Base-by-base conservation (phyloP, 2,329 filamentous ascomycete genomes). In the Nothophoma quercina region DNA sequence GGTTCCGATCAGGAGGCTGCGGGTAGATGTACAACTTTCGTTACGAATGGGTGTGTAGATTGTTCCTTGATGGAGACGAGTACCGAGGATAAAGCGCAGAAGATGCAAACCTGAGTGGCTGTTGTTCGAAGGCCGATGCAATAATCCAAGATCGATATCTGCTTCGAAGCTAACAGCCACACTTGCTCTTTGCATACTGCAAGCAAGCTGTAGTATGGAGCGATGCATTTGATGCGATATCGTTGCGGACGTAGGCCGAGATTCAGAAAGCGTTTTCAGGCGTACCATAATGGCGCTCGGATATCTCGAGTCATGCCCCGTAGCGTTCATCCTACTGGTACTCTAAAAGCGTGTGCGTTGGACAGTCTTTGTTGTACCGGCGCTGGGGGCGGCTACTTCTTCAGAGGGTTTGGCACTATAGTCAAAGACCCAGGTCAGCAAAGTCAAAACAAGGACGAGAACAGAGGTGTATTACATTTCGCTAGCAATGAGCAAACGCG, bases 401-500 rank as follows among this genome's bases (percentile, higher is more conserved):
- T 62, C 60, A 43, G 47, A 23, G 25, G 50, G 50, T 30, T 60
- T 55, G 32, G 51, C 48, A 51, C 62, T 64, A 40, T 47, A 29
- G 47, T 7, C 9, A 13, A 26, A 8, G 25, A 49, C 25, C 29
- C n/a, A 47, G 43, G 57, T 60, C 51, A 59, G 54, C 54, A 55
- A 40, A 26, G 34, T 55, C 35, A 48, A 48, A 46, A 39, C 18
- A 48, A 44, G 29, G 23, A 41, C 45, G 44, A 64, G 58, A 58
- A 58, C 47, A 57, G 54, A 63, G 64, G 61, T 63, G 58, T 54
- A 64, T 67, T 67, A 67, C 64, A 61, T 67, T 67, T 64, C 59
- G 58, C 58, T 60, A 63, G 61, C 51, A 38, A 56, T 48, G 55
- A 58, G 63, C 54, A 58, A 56, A 60, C 58, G 58, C 48, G 59